Base-by-base conservation (phyloP, 2,329 filamentous ascomycete species). In the Trichophyton rubrum region DNA sequence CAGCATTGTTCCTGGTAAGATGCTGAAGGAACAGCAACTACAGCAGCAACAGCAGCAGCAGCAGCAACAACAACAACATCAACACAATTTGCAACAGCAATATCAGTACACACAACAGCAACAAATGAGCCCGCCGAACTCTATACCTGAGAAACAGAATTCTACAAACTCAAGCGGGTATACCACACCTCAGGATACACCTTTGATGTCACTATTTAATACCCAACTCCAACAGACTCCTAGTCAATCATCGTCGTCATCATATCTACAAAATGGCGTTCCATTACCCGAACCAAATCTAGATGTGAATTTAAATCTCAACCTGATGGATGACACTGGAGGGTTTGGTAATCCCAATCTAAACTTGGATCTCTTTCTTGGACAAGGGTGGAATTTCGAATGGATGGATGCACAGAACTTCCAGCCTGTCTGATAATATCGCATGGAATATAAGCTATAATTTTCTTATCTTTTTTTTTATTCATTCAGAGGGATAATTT, bases 311-410 rank as follows among this genome's bases (percentile, higher is more conserved):
- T n/a, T 57, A 27, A 57, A 57, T 24, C 55, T 43, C 35, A 57
- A 57, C n/a, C 40, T 57, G 6, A 40, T 57, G 55, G 55, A 43
- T 11, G 53, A 30, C 63, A 66, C 13, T 63, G 68, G 41, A 67
- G 66, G 4, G 64, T 67, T 57, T 43, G 55, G n/a, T 30, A 70
- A 69, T 65, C 64, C 67, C 6, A 67, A 66, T 58, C 62, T 66
- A 9, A 66, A 64, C 59, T 56, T 71, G 40, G 70, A 72, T 59
- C 62, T 73, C 11, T 71, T 72, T 58, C 65, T 75, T 30, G 73
- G 74, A 60, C 71, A 74, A 59, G 73, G 73, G 20, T 75, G 72
- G 73, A 68, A 71, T 60, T 58, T 72, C 59, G 71, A 74, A 62
- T 75, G 73, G 73, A 68, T 69, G 57, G 68, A 70, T 53, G 33